Base-by-base conservation (phyloP, 768 basidiomycete genomes). In the Serendipita sp. region DNA sequence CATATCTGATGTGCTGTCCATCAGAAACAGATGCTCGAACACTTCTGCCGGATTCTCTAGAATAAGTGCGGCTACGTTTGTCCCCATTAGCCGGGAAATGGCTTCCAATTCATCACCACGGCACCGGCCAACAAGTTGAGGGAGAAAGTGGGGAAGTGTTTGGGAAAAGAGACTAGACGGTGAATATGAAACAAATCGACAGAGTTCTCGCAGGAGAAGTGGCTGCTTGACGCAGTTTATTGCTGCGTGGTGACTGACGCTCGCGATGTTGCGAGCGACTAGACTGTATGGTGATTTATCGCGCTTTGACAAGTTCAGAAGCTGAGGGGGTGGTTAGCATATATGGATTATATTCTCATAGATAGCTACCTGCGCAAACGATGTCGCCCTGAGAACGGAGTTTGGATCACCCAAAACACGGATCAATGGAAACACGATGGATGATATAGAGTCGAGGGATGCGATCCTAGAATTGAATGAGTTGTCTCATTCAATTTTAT, bases 371-470 rank as follows among this genome's bases (percentile, higher is more conserved):
- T 90, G 85, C 69, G 79, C 78, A 65, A 79, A 80, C 0, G 87
- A 86, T 16, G 77, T 75, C 24, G 85, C 85, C 71, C 81, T 86
- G 31, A 93, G 66, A 3, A 87, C 78, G 2, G 82, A 81, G 65
- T 88, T 92, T 34, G 75, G 70, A 64, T 82, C 77, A 0, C 82
- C 86, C 4, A 92, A 73, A 61, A 85, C 85, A 2, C 80, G 77
- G 20, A 90, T 77, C 2, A 92, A 71, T 20, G 26, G 30, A n/a
- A 63, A 63, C 17, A n/a, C 30, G 34, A 58, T 58, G 14, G 81
- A 80, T 20, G 82, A 79, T 22, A 90, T 72, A 30, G 84, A 70
- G 50, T 82, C 79, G 3, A 70, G 64, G 61, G 81, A 77, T 20
- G 77, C 71, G 9, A 76, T 73, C 61, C 84, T 86, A 61, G 9